phyloP scores from a whole-genome alignment of 208 protist genomes.

The Blechomonas ayalai region DNA sequence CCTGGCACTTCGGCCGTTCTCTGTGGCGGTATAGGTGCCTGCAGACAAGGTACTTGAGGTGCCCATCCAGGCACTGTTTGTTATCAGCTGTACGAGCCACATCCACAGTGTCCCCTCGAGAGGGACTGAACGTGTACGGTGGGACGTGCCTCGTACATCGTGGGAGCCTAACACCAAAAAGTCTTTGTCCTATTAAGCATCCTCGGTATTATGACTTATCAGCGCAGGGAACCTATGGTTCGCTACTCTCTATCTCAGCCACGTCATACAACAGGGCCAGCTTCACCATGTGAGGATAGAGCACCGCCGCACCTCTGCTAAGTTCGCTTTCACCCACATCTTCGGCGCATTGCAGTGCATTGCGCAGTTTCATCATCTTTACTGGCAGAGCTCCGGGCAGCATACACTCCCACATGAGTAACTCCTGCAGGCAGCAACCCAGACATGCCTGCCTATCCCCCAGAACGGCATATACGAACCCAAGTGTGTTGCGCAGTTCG shows the following conservation, averaged over 20 bases:
- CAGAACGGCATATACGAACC: constrained; percentile 75
- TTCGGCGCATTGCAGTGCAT: constrained; percentile 39
- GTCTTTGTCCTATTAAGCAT: too few species aligned
- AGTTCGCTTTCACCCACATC: not conserved
- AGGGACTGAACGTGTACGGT: too few species aligned
- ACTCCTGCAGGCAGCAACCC: constrained; percentile 50
- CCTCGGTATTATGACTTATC: too few species aligned
- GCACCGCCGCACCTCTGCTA: constrained; percentile 6
- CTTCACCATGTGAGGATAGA: constrained; percentile 31
- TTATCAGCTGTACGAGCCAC: too few species aligned
- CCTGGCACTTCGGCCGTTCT: too few species aligned
- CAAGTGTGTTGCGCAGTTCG: constrained; percentile 74
- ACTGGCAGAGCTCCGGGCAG: constrained; percentile 72
- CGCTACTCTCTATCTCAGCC: not conserved
- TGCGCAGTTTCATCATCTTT: constrained; percentile 75
- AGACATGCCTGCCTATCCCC: constrained; percentile 26
- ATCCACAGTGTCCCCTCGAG: too few species aligned
- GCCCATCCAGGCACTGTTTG: too few species aligned
- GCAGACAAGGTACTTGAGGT: too few species aligned
- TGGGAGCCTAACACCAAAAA: too few species aligned
- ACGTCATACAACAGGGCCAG: constrained; percentile 55
- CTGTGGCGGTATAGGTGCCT: too few species aligned
- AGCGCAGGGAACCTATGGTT: not conserved
- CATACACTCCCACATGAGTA: constrained; percentile 79
- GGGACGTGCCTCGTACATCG: too few species aligned